These are phyloP conservation scores for Phyllosticta paracitricarpa DNA, from an alignment of 2,329 filamentous ascomycete species.

Conservation along the genomic window DNA sequence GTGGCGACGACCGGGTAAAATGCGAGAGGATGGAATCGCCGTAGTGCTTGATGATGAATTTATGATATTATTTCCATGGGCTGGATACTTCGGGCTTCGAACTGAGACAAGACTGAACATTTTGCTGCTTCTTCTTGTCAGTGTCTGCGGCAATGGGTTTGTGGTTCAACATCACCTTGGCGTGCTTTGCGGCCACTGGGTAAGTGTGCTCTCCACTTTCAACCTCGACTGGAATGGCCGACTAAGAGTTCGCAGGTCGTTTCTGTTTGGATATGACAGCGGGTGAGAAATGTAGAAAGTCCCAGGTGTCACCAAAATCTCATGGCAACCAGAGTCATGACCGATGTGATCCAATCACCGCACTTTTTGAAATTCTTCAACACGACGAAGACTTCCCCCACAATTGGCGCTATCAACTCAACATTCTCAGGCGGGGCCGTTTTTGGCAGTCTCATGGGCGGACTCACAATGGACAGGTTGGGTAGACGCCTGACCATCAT, in stretches of 20 bases:
- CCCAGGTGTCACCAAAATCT: conserved; percentile 14
- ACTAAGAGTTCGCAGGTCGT: conserved; percentile 20
- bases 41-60: not conserved
- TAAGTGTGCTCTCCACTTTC: not conserved
- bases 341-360: conserved; percentile 45
- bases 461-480: conserved; percentile 50
- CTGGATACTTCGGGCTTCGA: not conserved
- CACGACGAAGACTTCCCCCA: conserved; percentile 38
- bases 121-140: not conserved
- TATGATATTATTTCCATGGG: not conserved
- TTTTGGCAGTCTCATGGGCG: conserved; percentile 43
- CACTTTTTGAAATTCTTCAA: conserved; percentile 51
- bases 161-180: conserved; percentile 33
- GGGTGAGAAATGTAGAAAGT: conserved; percentile 4
- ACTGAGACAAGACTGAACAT: not conserved
- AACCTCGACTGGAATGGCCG: not conserved
- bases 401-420: conserved; percentile 54
- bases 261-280: conserved; percentile 32
- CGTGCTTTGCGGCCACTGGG: conserved; percentile 33
- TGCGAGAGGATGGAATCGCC: not conserved
- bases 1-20: conserved; percentile 1
- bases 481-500: conserved; percentile 51
- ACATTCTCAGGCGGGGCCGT: conserved; percentile 52
- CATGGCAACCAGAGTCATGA: conserved; percentile 21
- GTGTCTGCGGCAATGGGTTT: conserved; percentile 27